Percentiles rank a stretch among this genome's conserved stretches.
Evolutionary conservation across 176 grass and related monocot species (phyloP).

Genomic region (Juncus effusus): DNA sequence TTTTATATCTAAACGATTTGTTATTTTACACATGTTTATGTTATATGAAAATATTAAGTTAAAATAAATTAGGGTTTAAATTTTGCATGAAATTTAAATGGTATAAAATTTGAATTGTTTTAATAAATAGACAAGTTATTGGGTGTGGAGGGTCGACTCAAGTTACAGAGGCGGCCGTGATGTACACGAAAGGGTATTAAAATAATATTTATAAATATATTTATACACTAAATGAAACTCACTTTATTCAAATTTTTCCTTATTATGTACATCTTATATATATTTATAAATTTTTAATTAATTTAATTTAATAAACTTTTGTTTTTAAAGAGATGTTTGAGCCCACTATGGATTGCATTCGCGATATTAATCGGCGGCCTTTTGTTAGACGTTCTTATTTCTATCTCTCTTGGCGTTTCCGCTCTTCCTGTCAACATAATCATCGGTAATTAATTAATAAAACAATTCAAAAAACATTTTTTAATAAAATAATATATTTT

Average conservation of each 20-base stretch:
- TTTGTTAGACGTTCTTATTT: constrained; percentile 96
- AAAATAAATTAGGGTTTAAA: constrained; percentile 21
- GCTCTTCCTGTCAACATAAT: constrained; percentile 95
- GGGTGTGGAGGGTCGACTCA: constrained; percentile 97
- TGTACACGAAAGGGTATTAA: constrained; percentile 83
- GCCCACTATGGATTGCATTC: constrained; percentile 97
- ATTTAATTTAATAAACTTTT: background rate
- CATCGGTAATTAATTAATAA: constrained; percentile 55
- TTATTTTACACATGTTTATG: constrained; percentile 8
- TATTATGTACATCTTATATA: constrained; percentile 21
- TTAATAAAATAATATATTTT: constrained; percentile 11
- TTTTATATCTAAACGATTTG: background rate
- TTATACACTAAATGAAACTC: constrained; percentile 3
- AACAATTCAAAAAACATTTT: constrained; percentile 19
- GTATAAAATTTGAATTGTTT: constrained; percentile 31
- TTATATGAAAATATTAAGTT: background rate
- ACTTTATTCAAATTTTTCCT: constrained; percentile 22
- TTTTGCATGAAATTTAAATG: constrained; percentile 30
- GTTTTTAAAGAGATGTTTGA: constrained; percentile 78
- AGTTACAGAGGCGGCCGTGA: constrained; percentile 63
- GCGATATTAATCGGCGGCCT: constrained; percentile 94
- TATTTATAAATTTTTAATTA: constrained; percentile 28
- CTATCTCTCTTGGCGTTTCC: constrained; percentile 94
- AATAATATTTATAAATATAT: constrained; percentile 28
- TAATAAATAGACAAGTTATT: constrained; percentile 84